These are phyloP conservation scores for Rhododendron simsii DNA, from an alignment of 148 eudicot species.

Conservation along the genomic window DNA sequence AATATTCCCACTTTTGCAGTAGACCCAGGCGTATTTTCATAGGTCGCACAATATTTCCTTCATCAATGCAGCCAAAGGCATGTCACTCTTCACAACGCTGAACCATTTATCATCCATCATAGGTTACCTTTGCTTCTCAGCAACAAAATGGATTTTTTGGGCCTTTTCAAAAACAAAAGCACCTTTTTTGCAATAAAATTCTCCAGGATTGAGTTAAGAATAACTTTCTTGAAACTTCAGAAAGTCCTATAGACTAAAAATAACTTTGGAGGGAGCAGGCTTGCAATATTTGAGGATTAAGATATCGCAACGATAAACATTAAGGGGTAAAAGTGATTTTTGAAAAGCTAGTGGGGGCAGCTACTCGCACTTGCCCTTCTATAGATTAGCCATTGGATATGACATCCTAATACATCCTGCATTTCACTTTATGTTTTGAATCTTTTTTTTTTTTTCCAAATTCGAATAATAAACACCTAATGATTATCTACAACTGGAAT, in stretches of 20 bases:
- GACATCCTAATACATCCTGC: background rate
- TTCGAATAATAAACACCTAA: background rate
- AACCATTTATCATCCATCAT: background rate
- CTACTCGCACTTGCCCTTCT: background rate
- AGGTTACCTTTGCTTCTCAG: background rate
- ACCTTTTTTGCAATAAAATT: background rate
- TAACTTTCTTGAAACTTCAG: background rate
- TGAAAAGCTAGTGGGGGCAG: background rate
- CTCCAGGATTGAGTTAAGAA: background rate
- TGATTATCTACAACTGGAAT: constrained; percentile 3
- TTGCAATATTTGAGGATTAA: background rate
- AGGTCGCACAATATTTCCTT: background rate
- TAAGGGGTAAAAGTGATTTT: background rate
- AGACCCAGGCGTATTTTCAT: background rate
- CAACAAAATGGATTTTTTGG: background rate
- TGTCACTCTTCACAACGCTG: background rate
- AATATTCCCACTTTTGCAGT: background rate
- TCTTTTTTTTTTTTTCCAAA: background rate
- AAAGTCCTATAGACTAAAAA: background rate
- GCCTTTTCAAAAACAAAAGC: background rate
- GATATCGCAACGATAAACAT: background rate
- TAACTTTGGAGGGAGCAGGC: background rate
- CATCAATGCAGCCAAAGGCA: background rate
- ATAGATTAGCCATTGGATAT: background rate
- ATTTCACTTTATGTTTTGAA: background rate